Base-by-base conservation (phyloP, 139 green algal genomes). In the Chlorella ohadii region DNA sequence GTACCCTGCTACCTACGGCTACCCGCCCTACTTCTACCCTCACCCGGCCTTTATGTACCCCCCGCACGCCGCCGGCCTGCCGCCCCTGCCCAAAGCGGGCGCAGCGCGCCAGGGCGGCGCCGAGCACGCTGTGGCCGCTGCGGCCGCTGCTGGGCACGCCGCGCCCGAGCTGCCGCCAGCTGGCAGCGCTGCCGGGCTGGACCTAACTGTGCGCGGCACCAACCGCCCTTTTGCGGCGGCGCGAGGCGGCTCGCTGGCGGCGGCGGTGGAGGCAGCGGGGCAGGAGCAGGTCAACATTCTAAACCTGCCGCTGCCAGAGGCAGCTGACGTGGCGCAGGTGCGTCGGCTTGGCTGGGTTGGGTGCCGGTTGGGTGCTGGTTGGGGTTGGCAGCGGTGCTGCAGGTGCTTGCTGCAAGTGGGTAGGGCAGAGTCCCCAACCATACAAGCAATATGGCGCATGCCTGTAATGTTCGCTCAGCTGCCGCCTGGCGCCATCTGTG, bases 271-370 rank as follows among this genome's bases (percentile, higher is more conserved):
- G 12, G 59, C 76, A 0, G 76, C 71, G 25, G 78, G 78, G 6
- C 78, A 83, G 78, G 78, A 89, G 68, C 77, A 87, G 72, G 86
- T 88, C 77, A 89, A 89, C 77, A 89, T 89, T 7, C 78, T 89
- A 12, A 89, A 89, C 64, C 86, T 89, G 82, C 86, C 86, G 25
- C 47, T 89, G 28, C 86, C 86, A 28, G 82, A 89, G 34, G 57
- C 51, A 59, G 51, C 12, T 23, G 51, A 59, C 51, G 22, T 83
- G 36, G 77, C 64, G 0, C 57, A 72, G 76, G 76, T 71, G 75
- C 7, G 41, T 6, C 1, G 28, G 72, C 5, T 64, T 2, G 27
- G 15, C 9, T 17, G 25, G 71, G 11, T 5, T 36, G n/a, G n/a
- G 36, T 22, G 20, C 20, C 3, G 20, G n/a, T 74, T n/a, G n/a